Conservation (phyloP, 1,139 yeast species). For the Sugiyamaella xylanicola region DNA sequence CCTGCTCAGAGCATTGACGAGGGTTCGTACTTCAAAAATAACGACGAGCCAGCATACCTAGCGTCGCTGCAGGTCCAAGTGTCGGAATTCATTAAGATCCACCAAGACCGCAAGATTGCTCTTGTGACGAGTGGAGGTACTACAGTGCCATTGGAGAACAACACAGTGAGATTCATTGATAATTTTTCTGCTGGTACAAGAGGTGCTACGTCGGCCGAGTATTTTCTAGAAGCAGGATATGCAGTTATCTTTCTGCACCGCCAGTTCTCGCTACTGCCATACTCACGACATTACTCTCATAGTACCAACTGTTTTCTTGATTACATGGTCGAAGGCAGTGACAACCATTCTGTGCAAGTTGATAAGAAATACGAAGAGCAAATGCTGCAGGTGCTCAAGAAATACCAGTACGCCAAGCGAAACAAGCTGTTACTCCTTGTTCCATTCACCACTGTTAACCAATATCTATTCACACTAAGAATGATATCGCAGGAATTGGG, state of each 20-base stretch:
- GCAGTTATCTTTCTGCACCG: slow-evolving; percentile 92
- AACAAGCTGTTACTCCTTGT: slow-evolving; percentile 64
- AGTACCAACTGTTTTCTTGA: slow-evolving; percentile 85
- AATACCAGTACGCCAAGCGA: slow-evolving; percentile 62
- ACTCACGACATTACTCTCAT: slow-evolving; percentile 84
- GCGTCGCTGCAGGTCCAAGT: slow-evolving; percentile 61
- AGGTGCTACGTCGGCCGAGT: slow-evolving; percentile 95
- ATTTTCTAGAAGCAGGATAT: slow-evolving; percentile 79
- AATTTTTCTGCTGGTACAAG: slow-evolving; percentile 97
- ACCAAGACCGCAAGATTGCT: slow-evolving; percentile 56
- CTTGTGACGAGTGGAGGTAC: slow-evolving; percentile 98
- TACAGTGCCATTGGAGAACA: slow-evolving; percentile 94
- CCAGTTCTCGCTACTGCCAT: slow-evolving; percentile 89
- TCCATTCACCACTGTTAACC: slow-evolving; percentile 95
- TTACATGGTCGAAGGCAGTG: slow-evolving; percentile 54
- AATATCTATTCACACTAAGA: slow-evolving; percentile 81
- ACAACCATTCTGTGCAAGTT: slow-evolving; percentile 46
- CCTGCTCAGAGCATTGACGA: slow-evolving; percentile 77
- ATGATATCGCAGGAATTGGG: slow-evolving; percentile 63
- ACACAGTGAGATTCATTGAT: slow-evolving; percentile 94
- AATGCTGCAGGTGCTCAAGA: slow-evolving; percentile 65
- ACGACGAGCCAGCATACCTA: slow-evolving; percentile 74
- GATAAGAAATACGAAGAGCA: slow-evolving; percentile 61
- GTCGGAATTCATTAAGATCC: slow-evolving; percentile 56
- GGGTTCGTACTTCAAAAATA: slow-evolving; percentile 68